These are phyloP conservation scores for Monilinia laxa DNA, from an alignment of 2,329 filamentous ascomycete genomes.

Conservation along the genomic window DNA sequence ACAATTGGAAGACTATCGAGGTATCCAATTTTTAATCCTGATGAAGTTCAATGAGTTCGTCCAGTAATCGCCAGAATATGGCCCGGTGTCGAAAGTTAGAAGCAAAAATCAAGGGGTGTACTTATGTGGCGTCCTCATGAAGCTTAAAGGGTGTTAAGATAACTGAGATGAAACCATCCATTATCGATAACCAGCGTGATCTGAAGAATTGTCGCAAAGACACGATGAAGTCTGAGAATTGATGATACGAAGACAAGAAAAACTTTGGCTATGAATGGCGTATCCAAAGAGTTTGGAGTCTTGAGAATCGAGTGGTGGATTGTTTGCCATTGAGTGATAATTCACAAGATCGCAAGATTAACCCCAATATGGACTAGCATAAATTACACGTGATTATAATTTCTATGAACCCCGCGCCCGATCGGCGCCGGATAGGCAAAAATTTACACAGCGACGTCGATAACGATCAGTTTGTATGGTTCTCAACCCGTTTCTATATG, in stretches of 20 bases:
- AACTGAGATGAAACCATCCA: slow-evolving; percentile 12
- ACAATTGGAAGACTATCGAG: neutral
- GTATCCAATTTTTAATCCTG: neutral
- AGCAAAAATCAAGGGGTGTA: neutral
- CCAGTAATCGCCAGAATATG: slow-evolving; percentile 8
- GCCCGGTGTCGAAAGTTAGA: neutral
- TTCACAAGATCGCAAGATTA: neutral
- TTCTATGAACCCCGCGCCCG: neutral
- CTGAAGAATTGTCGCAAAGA: neutral
- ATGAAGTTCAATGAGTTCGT: slow-evolving; percentile 9
- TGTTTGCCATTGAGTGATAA: neutral
- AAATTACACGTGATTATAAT: neutral
- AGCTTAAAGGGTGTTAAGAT: slow-evolving; percentile 22
- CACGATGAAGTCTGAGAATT: neutral
- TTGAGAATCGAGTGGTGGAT: neutral
- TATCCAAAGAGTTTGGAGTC: neutral
- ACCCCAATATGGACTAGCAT: neutral
- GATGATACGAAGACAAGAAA: neutral
- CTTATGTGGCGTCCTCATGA: slow-evolving; percentile 13
- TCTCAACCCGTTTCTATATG: neutral
- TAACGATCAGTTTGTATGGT: neutral
- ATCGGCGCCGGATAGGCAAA: neutral
- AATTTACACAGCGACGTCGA: neutral
- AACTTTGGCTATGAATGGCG: neutral
- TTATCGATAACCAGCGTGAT: slow-evolving; percentile 5